Percentiles rank a stretch among this genome's conserved stretches.
Evolutionary conservation across 148 eudicot genomes (phyloP).

Genomic region (Bassia scoparia): DNA sequence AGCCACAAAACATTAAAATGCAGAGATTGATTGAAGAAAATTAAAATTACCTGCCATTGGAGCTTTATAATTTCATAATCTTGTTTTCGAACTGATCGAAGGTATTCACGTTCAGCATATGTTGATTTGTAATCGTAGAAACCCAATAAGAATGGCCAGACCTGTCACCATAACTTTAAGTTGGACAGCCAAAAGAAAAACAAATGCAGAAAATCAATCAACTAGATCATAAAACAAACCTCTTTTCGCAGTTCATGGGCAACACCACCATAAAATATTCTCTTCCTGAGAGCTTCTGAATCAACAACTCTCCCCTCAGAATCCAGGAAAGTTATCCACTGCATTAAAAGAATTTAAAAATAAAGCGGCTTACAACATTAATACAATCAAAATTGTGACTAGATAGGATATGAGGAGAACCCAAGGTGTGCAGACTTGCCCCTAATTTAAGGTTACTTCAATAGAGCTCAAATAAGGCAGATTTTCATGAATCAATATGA

Average conservation of each 20-base stretch:
- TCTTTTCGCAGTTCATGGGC: slow-evolving; percentile 66
- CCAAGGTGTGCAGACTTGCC: background rate
- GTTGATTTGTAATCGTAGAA: slow-evolving; percentile 75
- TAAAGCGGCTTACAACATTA: background rate
- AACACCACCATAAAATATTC: slow-evolving; percentile 90
- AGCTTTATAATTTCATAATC: slow-evolving; percentile 80
- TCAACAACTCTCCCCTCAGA: slow-evolving; percentile 76
- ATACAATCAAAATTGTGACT: background rate
- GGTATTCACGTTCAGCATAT: slow-evolving; percentile 84
- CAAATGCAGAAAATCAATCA: background rate
- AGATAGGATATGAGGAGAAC: background rate
- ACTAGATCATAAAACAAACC: slow-evolving; percentile 40
- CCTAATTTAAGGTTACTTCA: background rate
- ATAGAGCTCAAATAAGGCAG: background rate
- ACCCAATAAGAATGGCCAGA: slow-evolving; percentile 87
- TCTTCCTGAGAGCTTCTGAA: slow-evolving; percentile 62
- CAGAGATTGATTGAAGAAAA: slow-evolving; percentile 4
- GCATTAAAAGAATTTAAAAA: slow-evolving; percentile 29
- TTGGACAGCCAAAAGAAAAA: background rate
- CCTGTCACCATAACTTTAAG: slow-evolving; percentile 37
- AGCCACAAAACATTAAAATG: slow-evolving; percentile 2
- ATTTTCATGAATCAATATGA: background rate
- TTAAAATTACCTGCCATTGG: slow-evolving; percentile 75
- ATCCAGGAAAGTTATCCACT: slow-evolving; percentile 82
- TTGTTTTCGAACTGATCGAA: slow-evolving; percentile 55